A percentile compares a stretch with the other conserved stretches of the same genome.
These are phyloP conservation scores for Candida arabinofermentans DNA, from an alignment of 805 yeast species.

Conservation along the genomic window DNA sequence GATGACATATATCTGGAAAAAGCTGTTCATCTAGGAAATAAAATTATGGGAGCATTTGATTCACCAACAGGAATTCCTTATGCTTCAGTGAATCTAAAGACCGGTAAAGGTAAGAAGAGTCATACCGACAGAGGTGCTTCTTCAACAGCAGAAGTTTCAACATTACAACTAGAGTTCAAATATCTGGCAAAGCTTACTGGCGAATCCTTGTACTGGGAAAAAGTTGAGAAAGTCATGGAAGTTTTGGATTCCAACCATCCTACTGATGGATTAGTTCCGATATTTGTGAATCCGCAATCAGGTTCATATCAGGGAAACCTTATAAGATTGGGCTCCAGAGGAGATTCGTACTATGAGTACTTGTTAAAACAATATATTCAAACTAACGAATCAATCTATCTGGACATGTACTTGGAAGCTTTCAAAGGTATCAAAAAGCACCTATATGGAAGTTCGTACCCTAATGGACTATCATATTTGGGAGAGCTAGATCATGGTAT, in stretches of 20 bases:
- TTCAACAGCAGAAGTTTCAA: constrained; percentile 86
- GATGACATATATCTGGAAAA: constrained; percentile 72
- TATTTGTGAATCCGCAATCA: constrained; percentile 68
- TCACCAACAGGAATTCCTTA: constrained; percentile 69
- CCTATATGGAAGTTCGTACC: constrained; percentile 55
- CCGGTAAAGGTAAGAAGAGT: constrained; percentile 56
- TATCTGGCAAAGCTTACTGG: constrained; percentile 79
- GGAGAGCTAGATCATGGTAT: constrained; percentile 78
- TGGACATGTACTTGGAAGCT: constrained; percentile 72
- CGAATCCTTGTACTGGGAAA: constrained; percentile 71
- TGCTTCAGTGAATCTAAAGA: constrained; percentile 67
- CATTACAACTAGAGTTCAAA: constrained; percentile 83
- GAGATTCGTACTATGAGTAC: constrained; percentile 91
- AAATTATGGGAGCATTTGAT: constrained; percentile 65
- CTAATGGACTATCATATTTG: constrained; percentile 59
- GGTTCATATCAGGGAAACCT: constrained; percentile 62
- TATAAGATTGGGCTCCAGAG: constrained; percentile 85
- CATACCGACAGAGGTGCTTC: constrained; percentile 75
- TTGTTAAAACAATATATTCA: constrained; percentile 80
- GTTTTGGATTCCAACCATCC: constrained; percentile 64
- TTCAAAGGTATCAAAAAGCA: constrained; percentile 73
- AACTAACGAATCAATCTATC: constrained; percentile 65
- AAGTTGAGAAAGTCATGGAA: constrained; percentile 69
- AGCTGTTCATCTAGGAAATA: constrained; percentile 76
- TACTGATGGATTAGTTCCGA: constrained; percentile 77